Evolutionary conservation across 129 eudicot genomes (phyloP), one percentile per base, ranked within the genome.

Genomic region (Artemisia annua): DNA sequence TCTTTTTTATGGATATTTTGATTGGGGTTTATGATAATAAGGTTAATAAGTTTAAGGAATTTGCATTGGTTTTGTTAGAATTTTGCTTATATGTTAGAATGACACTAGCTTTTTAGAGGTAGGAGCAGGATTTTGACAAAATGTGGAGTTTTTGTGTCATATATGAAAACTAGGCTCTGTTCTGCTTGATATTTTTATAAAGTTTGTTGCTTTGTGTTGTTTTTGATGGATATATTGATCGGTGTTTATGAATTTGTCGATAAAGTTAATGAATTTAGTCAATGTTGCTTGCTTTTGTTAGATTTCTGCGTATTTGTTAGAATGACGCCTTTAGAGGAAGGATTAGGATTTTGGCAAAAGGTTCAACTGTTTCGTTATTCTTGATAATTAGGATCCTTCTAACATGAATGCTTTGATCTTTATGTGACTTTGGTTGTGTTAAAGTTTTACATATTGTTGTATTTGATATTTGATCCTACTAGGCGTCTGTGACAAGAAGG

Each of bases 321-420:
- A 76, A 28, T 68, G 75, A 11, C 46, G 68, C 43, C 19, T 46
- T 12, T 16, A 67, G 69, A 28, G 80, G 39, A 44, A 22, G 32
- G 57, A 43, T 11, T 65, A 65, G 66, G 65, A 65, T n/a, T 66
- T 16, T 56, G 24, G 16, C 22, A 63, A 53, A 63, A 1, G 30
- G 11, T 62, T 11, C 48, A 73, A 73, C 77, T n/a, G 13, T 73
- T 67, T n/a, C 39, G 19, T 14, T 53, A 12, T 39, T 19, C 8
- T 1, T 11, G 48, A 39, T 19, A 51, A 32, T 11, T 54, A 75
- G 57, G 52, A 48, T 15, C 17, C 9, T 30, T 3, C 43, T 24
- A 30, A 19, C 3, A 14, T 58, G 18, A 39, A 24, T 63, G 60
- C 56, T 63, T 63, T 63, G 63, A n/a, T 30, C 11, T 15, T 64